Base-by-base conservation (phyloP, 2,329 filamentous ascomycete species). In the Penicillium griseofulvum region DNA sequence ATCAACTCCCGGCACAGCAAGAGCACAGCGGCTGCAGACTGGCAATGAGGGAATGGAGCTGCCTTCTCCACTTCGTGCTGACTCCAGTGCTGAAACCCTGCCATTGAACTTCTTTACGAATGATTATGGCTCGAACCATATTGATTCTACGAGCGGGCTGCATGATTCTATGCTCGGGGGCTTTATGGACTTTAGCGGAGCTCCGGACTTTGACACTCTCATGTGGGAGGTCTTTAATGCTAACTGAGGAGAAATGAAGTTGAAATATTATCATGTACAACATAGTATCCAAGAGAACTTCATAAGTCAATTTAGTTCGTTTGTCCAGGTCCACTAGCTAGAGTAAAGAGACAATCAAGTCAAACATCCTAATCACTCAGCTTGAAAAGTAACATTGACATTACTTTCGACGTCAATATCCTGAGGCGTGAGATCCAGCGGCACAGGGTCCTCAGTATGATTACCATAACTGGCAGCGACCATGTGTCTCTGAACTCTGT, bases 161-260 rank as follows among this genome's bases (percentile, higher is more conserved):
- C 61, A 68, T 31, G 64, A 68, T 34, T 51, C 65, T 0, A 56
- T 65, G 48, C 59, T 63, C 5, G 59, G 61, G 7, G 61, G 62
- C 12, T 65, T 66, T 17, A 58, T 64, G 55, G 64, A 68, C 42
- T 61, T 66, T 54, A 55, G 54, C 19, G 68, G 65, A 1, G 59
- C 62, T 38, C 61, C 65, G 6, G 65, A 71, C 45, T 66, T 71
- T 41, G 69, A 70, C 49, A 62, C 60, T 34, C 57, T 70, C 9
- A 67, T 71, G 60, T 67, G 66, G 57, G 67, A 68, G 24, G 49
- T 70, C 5, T 66, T 70, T 45, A 58, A 62, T 46, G 41, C 34
- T 17, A 54, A 36, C 19, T 48, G 12, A 43, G 31, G 5, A 14
- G 41, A n/a, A 26, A n/a, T 9, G 9, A 48, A 9, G 0, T 17